Evolutionary conservation across 2,329 filamentous ascomycete species (phyloP).

Genomic region (Ophiobolus disseminans): DNA sequence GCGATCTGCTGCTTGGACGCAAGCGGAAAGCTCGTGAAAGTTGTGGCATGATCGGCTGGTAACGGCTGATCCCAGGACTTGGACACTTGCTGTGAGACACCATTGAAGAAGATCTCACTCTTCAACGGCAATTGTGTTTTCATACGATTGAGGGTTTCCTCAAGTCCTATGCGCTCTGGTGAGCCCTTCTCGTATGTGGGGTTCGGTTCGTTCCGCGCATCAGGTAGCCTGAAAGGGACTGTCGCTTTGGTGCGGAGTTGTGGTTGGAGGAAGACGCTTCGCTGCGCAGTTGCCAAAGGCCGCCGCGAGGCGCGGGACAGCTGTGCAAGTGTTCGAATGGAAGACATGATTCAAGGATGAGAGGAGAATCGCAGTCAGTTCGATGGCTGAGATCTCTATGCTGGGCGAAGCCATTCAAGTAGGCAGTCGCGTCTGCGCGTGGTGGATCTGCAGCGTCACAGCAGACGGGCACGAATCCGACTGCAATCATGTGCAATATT

Average conservation of each 20-base stretch:
- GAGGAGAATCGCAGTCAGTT: neutral
- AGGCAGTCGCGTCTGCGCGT: neutral
- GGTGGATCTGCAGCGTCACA: neutral
- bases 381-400: neutral
- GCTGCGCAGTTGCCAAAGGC: conserved; percentile 16
- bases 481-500: neutral
- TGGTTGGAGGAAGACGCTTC: conserved; percentile 11
- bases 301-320: conserved; percentile 14
- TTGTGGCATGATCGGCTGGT: conserved; percentile 64
- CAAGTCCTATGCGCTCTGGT: conserved; percentile 32
- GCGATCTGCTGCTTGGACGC: conserved; percentile 77
- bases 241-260: conserved; percentile 36
- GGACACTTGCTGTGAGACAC: conserved; percentile 30
- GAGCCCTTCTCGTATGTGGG: conserved; percentile 39
- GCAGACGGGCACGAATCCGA: conserved; percentile 4
- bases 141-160: conserved; percentile 32
- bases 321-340: conserved; percentile 24
- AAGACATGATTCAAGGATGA: conserved; percentile 18
- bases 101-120: conserved; percentile 36
- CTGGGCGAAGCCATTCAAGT: conserved; percentile 9
- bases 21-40: conserved; percentile 81
- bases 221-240: conserved; percentile 37
- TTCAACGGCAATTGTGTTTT: conserved; percentile 35
- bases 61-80: conserved; percentile 37
- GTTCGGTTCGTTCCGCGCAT: conserved; percentile 39